phyloP scores from a whole-genome alignment of 768 basidiomycete genomes.

The Tylopilus sp. region DNA sequence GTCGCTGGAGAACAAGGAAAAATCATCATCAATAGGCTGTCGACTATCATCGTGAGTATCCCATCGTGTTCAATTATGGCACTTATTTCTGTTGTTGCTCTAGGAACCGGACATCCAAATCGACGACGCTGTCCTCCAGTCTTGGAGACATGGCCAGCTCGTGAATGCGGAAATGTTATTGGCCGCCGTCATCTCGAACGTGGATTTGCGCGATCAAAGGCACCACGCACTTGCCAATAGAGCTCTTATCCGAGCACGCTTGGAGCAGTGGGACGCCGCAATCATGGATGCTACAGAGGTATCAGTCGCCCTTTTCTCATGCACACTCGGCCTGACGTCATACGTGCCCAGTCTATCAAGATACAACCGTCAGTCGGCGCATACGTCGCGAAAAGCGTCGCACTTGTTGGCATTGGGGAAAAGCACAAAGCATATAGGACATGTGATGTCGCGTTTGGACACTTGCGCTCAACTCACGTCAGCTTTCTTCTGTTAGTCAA shows the following conservation, averaged over 20 bases:
- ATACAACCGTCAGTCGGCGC: background rate
- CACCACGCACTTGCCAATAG: background rate
- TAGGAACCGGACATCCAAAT: conserved; percentile 2
- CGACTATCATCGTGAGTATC: background rate
- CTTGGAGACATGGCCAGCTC: background rate
- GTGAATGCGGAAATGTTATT: background rate
- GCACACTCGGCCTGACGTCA: background rate
- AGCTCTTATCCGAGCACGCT: background rate
- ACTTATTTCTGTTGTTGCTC: background rate
- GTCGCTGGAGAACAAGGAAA: background rate
- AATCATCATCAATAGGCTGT: background rate
- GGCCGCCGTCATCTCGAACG: background rate
- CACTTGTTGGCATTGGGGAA: background rate
- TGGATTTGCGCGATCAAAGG: background rate
- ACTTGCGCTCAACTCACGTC: background rate
- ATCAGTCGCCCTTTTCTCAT: background rate
- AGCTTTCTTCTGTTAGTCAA: background rate
- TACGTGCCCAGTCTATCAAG: background rate
- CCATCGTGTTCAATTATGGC: background rate
- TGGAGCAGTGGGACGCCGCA: background rate
- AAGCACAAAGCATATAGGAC: background rate
- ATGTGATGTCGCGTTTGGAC: background rate
- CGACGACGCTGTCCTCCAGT: background rate
- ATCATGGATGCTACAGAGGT: conserved; percentile 6
- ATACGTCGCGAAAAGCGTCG: background rate